These are phyloP conservation scores for Acorus gramineus DNA, from an alignment of 106 monocot species.

Conservation along the genomic window DNA sequence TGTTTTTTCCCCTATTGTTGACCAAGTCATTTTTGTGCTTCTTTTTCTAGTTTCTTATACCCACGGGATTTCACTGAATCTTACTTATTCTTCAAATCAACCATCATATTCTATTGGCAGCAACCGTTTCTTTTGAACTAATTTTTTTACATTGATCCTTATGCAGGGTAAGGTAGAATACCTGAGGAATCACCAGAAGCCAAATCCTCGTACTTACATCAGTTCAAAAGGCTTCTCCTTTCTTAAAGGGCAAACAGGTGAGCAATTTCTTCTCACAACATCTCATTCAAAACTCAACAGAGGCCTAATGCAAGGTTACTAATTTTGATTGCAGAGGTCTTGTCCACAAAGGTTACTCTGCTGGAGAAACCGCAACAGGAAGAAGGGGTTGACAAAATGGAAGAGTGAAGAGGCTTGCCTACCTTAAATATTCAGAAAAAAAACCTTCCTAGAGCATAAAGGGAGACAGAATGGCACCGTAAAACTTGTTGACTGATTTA, in stretches of 20 bases:
- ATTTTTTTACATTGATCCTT: not conserved
- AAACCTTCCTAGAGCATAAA: too few relatives aligned
- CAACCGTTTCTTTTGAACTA: not conserved
- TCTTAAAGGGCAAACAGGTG: constrained; percentile 62
- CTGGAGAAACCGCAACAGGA: constrained; percentile 32
- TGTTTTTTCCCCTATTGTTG: not conserved
- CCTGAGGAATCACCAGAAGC: constrained; percentile 58
- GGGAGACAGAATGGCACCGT: too few relatives aligned
- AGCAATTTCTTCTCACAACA: not conserved
- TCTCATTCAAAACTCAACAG: not conserved
- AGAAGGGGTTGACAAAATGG: constrained; percentile 52
- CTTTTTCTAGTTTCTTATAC: not conserved
- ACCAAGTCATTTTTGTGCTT: not conserved
- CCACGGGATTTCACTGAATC: not conserved
- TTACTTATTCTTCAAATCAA: too few relatives aligned
- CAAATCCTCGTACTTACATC: constrained; percentile 62
- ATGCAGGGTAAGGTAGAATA: constrained; percentile 50
- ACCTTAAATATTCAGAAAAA: too few relatives aligned
- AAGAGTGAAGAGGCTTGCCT: constrained; percentile 31
- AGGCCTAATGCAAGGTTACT: not conserved
- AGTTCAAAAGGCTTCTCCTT: constrained; percentile 70
- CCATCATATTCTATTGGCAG: too few relatives aligned
- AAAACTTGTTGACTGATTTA: too few relatives aligned
- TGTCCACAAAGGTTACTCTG: constrained; percentile 56
- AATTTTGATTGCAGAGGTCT: constrained; percentile 34